phyloP scores from a whole-genome alignment of 1,284 basidiomycete genomes.

The Malassezia dermatis region DNA sequence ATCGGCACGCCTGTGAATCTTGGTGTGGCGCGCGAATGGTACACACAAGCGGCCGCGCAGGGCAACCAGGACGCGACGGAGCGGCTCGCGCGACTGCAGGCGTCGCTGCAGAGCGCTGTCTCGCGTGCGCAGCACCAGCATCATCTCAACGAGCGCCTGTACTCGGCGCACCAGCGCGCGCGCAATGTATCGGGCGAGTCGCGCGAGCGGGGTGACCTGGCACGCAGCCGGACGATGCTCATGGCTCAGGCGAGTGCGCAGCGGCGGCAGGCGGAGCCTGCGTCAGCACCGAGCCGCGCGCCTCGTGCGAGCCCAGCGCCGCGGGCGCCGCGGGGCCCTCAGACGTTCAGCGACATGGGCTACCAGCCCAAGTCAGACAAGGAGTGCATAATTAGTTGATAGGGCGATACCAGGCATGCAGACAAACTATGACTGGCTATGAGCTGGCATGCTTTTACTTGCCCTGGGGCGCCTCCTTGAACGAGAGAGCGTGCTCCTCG shows the following conservation, averaged over 20 bases:
- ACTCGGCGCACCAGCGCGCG: constrained; percentile 72
- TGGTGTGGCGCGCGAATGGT: constrained; percentile 61
- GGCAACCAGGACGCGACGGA: constrained; percentile 69
- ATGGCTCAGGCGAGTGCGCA: constrained; percentile 16
- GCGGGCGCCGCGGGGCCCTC: constrained; percentile 52
- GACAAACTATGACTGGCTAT: too few species aligned
- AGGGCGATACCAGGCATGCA: background rate
- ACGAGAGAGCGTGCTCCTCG: constrained; percentile 78
- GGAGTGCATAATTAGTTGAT: constrained; percentile 55
- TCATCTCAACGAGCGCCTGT: constrained; percentile 66
- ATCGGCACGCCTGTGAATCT: constrained; percentile 54
- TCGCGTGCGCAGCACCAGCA: constrained; percentile 69
- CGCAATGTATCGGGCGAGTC: constrained; percentile 13
- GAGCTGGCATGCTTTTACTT: constrained; percentile 23
- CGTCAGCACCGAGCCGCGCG: background rate
- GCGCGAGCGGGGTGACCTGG: constrained; percentile 7
- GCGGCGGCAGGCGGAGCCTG: background rate
- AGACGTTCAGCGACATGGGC: constrained; percentile 88
- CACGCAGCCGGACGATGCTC: constrained; percentile 5
- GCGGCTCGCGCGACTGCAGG: constrained; percentile 61
- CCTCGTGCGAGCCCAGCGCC: constrained; percentile 11
- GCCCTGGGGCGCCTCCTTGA: constrained; percentile 46
- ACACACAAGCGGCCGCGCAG: constrained; percentile 57
- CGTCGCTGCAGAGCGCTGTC: constrained; percentile 52
- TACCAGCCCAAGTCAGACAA: constrained; percentile 63